Conservation (phyloP, 495 filamentous ascomycete species). For the Achaetomiella virescens region DNA sequence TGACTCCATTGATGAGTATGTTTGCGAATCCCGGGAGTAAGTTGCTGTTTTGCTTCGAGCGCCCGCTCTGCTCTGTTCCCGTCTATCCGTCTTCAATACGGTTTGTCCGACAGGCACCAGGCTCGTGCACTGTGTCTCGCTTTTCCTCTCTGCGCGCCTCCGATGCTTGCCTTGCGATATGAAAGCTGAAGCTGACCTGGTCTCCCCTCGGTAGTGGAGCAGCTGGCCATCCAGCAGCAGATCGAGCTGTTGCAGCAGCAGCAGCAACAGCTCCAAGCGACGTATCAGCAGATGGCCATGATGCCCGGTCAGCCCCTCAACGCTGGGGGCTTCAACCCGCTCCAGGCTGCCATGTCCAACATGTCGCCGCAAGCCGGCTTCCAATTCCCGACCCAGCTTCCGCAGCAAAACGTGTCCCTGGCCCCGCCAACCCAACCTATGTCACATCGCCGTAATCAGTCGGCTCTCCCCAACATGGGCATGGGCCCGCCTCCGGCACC, state of each 20-base stretch:
- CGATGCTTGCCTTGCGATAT: not conserved
- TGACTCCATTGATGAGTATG: conserved; percentile 98
- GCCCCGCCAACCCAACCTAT: conserved; percentile 70
- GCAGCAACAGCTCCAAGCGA: conserved; percentile 94
- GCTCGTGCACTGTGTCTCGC: not conserved
- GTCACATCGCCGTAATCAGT: conserved; percentile 95
- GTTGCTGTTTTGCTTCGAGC: conserved; percentile 19
- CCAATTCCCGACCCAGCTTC: conserved; percentile 82
- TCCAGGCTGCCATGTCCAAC: conserved; percentile 60
- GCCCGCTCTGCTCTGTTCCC: not conserved
- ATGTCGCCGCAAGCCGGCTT: conserved; percentile 80
- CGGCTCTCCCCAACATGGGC: conserved; percentile 86
- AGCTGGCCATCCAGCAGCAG: conserved; percentile 97
- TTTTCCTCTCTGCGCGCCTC: not conserved
- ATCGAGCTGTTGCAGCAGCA: conserved; percentile 97
- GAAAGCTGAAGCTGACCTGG: conserved; percentile 31
- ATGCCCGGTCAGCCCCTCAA: conserved; percentile 74
- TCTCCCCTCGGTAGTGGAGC: conserved; percentile 65
- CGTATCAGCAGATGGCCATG: conserved; percentile 95
- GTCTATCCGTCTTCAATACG: not conserved
- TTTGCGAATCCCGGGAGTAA: conserved; percentile 51
- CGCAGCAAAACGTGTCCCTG: conserved; percentile 65
- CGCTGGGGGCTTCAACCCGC: conserved; percentile 61
- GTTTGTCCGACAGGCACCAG: not conserved
- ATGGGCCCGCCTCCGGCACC: conserved; percentile 94